phyloP scores from a whole-genome alignment of 2,329 filamentous ascomycete genomes.

The Calonectria crousiana region DNA sequence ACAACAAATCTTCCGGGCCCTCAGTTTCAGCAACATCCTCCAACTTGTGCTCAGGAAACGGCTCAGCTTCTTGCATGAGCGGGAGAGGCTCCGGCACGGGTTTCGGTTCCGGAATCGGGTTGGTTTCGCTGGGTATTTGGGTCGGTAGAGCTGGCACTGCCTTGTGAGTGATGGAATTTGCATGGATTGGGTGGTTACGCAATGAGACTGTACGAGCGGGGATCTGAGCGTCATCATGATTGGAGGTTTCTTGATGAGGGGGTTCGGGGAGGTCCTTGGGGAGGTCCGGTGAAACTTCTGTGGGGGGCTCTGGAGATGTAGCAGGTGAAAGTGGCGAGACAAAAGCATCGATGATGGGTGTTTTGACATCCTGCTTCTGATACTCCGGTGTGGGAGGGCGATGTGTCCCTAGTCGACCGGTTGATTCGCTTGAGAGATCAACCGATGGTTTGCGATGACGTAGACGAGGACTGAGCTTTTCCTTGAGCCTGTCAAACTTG shows the following conservation, averaged over 20 bases:
- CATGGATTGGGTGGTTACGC: conserved; percentile 29
- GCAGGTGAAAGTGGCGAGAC: conserved; percentile 60
- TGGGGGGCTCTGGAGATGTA: conserved; percentile 55
- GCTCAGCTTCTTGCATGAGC: background rate
- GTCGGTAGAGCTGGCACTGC: conserved; percentile 37
- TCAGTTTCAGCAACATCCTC: conserved; percentile 11
- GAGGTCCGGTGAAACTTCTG: conserved; percentile 53
- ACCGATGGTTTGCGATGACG: conserved; percentile 39
- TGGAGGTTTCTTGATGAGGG: conserved; percentile 11
- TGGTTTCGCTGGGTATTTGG: conserved; percentile 38
- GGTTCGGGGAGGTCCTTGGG: conserved; percentile 37
- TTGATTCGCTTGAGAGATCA: conserved; percentile 37
- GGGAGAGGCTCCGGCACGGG: background rate
- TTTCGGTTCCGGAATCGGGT: conserved; percentile 40
- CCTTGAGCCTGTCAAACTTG: conserved; percentile 47
- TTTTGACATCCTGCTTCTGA: conserved; percentile 56
- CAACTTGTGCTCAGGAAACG: background rate
- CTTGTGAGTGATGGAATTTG: conserved; percentile 42
- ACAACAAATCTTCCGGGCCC: conserved; percentile 39
- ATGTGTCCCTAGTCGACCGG: conserved; percentile 41
- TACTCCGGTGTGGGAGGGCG: conserved; percentile 65
- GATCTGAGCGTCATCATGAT: conserved; percentile 16
- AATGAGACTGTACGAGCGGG: conserved; percentile 28
- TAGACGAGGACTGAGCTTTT: conserved; percentile 44
- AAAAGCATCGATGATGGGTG: conserved; percentile 50